Percentiles rank a stretch among this genome's conserved stretches.
These are phyloP conservation scores for Sporothrix brasiliensis DNA, from an alignment of 2,329 filamentous ascomycete species.

Conservation along the genomic window DNA sequence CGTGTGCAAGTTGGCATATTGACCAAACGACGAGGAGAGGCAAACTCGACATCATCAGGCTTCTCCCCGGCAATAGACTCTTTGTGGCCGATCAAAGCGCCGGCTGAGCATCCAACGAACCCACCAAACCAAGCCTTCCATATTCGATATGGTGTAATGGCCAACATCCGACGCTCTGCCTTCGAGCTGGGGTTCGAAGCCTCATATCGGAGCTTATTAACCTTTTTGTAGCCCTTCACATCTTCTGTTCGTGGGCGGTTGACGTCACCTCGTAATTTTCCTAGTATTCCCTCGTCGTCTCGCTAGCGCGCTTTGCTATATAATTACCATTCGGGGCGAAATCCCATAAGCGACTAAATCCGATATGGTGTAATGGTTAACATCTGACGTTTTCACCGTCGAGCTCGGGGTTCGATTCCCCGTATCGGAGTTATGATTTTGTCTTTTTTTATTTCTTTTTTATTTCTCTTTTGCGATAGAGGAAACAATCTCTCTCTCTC, in stretches of 20 bases:
- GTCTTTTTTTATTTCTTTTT: background rate
- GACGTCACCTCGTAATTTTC: too few species aligned
- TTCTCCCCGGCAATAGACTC: background rate
- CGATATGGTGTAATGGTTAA: conserved; percentile 37
- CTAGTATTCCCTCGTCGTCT: too few species aligned
- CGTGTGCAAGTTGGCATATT: background rate
- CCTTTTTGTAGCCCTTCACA: conserved; percentile 1
- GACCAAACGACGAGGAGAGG: background rate
- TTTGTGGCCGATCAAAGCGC: background rate
- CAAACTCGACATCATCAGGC: background rate
- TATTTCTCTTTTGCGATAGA: background rate
- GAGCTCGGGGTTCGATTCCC: conserved; percentile 37
- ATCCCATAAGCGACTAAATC: conserved; percentile 19
- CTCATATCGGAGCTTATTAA: conserved; percentile 34
- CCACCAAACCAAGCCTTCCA: conserved; percentile 11
- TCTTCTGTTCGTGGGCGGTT: background rate
- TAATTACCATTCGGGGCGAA: background rate
- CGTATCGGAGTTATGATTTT: conserved; percentile 34
- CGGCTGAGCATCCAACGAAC: conserved; percentile 18
- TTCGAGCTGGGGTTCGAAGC: conserved; percentile 37
- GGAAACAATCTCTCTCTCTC: too few species aligned
- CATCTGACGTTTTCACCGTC: conserved; percentile 37
- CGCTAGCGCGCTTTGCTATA: background rate
- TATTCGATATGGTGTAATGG: conserved; percentile 37
- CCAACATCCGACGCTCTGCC: conserved; percentile 37